Evolutionary conservation across 2,329 filamentous ascomycete species (phyloP), one percentile per base, ranked within the genome.

Genomic region (Pyrenochaeta sp.): DNA sequence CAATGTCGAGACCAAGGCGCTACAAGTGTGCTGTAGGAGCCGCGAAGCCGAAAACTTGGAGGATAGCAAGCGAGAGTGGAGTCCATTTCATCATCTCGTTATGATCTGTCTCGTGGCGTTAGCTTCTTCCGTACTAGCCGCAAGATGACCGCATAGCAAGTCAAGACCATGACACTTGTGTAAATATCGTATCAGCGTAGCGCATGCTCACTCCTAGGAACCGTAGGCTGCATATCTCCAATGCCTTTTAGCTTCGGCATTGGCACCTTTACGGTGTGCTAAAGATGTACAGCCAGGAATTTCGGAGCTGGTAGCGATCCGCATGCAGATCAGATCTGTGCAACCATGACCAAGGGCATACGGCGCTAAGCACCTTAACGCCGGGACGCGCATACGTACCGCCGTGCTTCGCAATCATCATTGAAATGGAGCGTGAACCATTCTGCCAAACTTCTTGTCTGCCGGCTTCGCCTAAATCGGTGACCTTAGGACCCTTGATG

Each of bases 331-430:
- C 40, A 12, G 40, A 27, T 39, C 40, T 27, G 40, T 27, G 45
- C 40, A 10, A 43, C 13, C 36, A n/a, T 27, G 5, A 30, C 46
- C 13, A 13, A 34, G 42, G 9, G 25, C 24, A 13, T n/a, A 27
- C 28, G 42, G 42, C 42, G 24, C 42, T 27, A 44, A 30, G 42
- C 24, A 44, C 40, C 39, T 44, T 19, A 9, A 28, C 10, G 42
- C 25, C 25, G n/a, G 42, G 42, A 27, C 13, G 47, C 19, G 25
- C 24, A 27, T 56, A 62, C 73, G 68, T 66, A 77, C 74, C 74
- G 54, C 75, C 75, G 59, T 77, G 72, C 59, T 73, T 75, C 39
- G 73, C 72, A 54, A 77, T 74, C 12, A 72, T 67, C 51, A 76
- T 77, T 44, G 68, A 72, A 47, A 76, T 68, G 58, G 63, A 68